A percentile compares a stretch with the other conserved stretches of the same genome.
These are phyloP conservation scores for Botrytis tulipae DNA, from an alignment of 2,329 filamentous ascomycete genomes.

Conservation along the genomic window DNA sequence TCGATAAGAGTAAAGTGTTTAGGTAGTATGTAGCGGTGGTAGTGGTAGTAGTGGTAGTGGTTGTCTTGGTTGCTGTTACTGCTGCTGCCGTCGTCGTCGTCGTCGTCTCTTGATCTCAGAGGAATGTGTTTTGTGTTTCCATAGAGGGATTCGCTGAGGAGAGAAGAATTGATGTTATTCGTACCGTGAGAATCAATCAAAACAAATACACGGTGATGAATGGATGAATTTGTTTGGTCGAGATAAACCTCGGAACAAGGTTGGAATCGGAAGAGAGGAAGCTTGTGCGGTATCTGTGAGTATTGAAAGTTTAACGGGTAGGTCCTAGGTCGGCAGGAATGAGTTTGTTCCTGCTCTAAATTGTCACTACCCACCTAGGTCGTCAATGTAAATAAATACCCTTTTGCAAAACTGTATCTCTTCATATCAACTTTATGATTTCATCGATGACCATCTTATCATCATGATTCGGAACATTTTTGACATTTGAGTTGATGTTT, in stretches of 20 bases:
- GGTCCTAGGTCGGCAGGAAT: not conserved
- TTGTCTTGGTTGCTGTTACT: not conserved
- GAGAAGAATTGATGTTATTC: not conserved
- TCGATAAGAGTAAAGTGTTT: not conserved
- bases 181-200: not conserved
- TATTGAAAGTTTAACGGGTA: not conserved
- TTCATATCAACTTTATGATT: not conserved
- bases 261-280: not conserved
- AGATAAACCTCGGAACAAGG: not conserved
- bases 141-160: not conserved
- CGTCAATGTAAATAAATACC: not conserved
- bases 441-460: not conserved
- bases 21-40: no score
- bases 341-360: constrained; percentile 5
- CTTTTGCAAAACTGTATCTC: not conserved
- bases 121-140: not conserved
- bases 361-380: not conserved
- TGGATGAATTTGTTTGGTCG: not conserved
- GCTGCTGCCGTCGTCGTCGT: not conserved
- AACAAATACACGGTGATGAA: not conserved
- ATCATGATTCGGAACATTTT: not conserved
- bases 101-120: not conserved
- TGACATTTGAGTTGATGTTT: not conserved
- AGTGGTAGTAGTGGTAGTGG: not conserved
- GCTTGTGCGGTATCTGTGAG: not conserved